Percentiles rank a stretch among this genome's conserved stretches.
Evolutionary conservation across 495 filamentous ascomycete genomes (phyloP).

Genomic region (Rostrohypoxylon terebratum): DNA sequence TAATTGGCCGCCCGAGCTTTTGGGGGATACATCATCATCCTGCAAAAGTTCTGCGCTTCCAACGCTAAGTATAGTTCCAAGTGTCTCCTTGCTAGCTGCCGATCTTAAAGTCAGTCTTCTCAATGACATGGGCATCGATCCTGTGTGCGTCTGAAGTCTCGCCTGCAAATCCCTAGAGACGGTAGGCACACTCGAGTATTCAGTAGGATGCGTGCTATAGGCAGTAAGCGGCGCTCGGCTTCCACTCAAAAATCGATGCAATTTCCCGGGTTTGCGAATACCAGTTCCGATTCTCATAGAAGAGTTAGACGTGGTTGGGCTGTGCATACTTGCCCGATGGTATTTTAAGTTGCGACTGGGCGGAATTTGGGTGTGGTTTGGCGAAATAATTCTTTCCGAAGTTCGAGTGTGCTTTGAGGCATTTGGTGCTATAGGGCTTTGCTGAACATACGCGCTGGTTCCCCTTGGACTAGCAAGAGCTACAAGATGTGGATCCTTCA

Average conservation of each 20-base stretch:
- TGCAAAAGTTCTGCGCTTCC: conserved; percentile 52
- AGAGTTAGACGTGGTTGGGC: conserved; percentile 39
- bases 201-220: conserved; percentile 49
- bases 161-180: conserved; percentile 51
- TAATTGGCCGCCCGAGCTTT: conserved; percentile 12
- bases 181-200: conserved; percentile 48
- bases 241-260: conserved; percentile 57
- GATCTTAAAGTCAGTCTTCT: conserved; percentile 52
- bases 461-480: conserved; percentile 12
- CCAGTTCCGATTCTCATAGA: conserved; percentile 50
- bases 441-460: conserved; percentile 10
- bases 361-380: conserved; percentile 12
- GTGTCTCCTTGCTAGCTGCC: conserved; percentile 53
- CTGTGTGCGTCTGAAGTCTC: conserved; percentile 51
- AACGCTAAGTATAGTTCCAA: conserved; percentile 58
- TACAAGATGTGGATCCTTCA: conserved; percentile 32
- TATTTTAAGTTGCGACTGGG: not conserved
- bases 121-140: conserved; percentile 46
- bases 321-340: conserved; percentile 5
- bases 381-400: conserved; percentile 14
- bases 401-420: not conserved
- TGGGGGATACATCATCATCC: conserved; percentile 37
- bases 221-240: conserved; percentile 47
- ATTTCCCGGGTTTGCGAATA: conserved; percentile 52
- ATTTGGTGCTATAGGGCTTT: conserved; percentile 1